These are phyloP conservation scores for Acrodontium crateriforme DNA, from an alignment of 2,329 filamentous ascomycete species.

Conservation along the genomic window DNA sequence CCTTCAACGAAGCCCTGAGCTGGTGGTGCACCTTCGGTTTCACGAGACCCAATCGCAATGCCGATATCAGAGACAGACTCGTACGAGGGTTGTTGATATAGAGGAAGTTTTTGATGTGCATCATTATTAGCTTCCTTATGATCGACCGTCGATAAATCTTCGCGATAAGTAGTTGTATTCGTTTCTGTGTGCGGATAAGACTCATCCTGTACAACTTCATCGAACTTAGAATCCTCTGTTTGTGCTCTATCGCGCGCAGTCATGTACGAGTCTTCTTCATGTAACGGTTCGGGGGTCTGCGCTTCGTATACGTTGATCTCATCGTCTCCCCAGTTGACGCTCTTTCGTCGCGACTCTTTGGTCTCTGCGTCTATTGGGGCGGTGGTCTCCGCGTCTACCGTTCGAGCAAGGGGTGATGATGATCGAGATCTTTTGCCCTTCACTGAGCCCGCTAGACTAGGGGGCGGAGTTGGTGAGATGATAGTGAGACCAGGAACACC, in stretches of 20 bases:
- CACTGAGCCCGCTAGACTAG: slow-evolving; percentile 23
- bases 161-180: no score
- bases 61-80: slow-evolving; percentile 29
- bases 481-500: slow-evolving; percentile 41
- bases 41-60: slow-evolving; percentile 15
- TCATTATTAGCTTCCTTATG: no score
- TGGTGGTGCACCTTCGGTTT: slow-evolving; percentile 19
- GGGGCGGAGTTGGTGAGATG: slow-evolving; percentile 44
- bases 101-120: no score
- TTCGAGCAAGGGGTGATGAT: slow-evolving; percentile 19
- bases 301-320: slow-evolving; percentile 34
- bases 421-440: slow-evolving; percentile 23
- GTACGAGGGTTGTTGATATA: slow-evolving; percentile 26
- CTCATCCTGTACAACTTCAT: slow-evolving; percentile 1
- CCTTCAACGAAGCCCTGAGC: slow-evolving; percentile 27
- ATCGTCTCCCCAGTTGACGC: slow-evolving; percentile 36
- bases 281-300: slow-evolving; percentile 24
- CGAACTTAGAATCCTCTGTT: slow-evolving; percentile 7
- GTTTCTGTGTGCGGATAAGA: no score
- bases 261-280: slow-evolving; percentile 14
- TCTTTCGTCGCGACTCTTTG: slow-evolving; percentile 9
- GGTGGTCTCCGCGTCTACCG: slow-evolving; percentile 6
- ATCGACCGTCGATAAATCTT: no score
- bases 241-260: slow-evolving; percentile 4
- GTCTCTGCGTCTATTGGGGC: slow-evolving; percentile 7